Base-by-base conservation (phyloP, 2,329 filamentous ascomycete species). In the Fusarium chlamydosporum region DNA sequence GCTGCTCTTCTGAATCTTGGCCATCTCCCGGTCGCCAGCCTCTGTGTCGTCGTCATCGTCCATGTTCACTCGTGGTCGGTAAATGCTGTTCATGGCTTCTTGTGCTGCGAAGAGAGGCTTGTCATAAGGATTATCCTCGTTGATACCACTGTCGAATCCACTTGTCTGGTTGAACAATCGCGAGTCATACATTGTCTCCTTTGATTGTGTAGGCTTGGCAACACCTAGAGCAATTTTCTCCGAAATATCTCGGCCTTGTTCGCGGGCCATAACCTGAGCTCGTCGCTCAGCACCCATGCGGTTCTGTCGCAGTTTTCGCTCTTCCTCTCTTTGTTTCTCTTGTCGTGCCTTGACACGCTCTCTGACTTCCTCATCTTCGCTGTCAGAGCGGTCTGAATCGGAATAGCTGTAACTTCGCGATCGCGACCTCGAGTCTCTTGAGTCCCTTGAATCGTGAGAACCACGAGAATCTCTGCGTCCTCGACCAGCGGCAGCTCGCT, bases 81-180 rank as follows among this genome's bases (percentile, higher is more conserved):
- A 99, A 71, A 99, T 98, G 78, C 91, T 95, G 81, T 89, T 96
- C 74, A 97, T 93, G 10, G 93, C 95, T 76, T 98, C 95, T 77
- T 97, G 94, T 15, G 96, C 95, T 1, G 94, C 94, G 78, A 99
- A 99, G 9, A 99, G 84, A 20, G 96, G 96, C 81, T 98, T 98
- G 79, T 98, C 96, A 82, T 98, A 99, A 1, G 91, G 89, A 76
- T 99, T 96, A 79, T 99, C 96, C 79, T 99, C 96, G 79, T 99
- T 99, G 85, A 97, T 94, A 1, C 95, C 96, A 53, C 90, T 88
- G 72, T 94, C 91, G 77, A 99, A 96, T 0, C 96, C 96, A 73
- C 92, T 94, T 7, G 90, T 91, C 81, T 97, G 93, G 81, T 98
- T 97, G 82, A 99, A 99, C 31, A 99, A 82, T 40, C 96, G 87